phyloP scores from a whole-genome alignment of 1,284 basidiomycete genomes.

The Anthracocystis walkeri region DNA sequence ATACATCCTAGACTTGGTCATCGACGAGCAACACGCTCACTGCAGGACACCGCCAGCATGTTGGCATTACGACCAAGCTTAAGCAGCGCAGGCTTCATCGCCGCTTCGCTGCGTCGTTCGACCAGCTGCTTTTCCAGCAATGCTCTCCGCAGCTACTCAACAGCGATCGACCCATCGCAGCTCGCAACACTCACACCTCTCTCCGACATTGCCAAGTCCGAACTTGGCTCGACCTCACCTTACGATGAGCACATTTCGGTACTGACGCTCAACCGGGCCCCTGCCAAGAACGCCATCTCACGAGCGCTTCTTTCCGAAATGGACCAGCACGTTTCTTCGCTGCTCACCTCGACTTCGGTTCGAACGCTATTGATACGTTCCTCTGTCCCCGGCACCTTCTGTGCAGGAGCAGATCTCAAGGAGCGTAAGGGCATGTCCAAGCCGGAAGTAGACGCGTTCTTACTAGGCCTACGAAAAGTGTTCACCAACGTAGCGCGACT shows the following conservation, averaged over 20 bases:
- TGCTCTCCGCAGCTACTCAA: constrained; percentile 37
- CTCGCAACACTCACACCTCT: constrained; percentile 31
- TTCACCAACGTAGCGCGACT: constrained; percentile 81
- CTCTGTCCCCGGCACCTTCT: constrained; percentile 70
- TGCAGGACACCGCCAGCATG: constrained; percentile 14
- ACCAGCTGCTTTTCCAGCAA: constrained; percentile 1
- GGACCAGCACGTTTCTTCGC: constrained; percentile 79
- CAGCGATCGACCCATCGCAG: constrained; percentile 25
- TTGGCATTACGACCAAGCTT: constrained; percentile 18
- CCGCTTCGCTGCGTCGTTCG: constrained; percentile 11
- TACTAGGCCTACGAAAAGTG: constrained; percentile 80
- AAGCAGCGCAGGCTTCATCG: constrained; percentile 7
- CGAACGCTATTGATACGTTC: constrained; percentile 54
- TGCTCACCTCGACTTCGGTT: constrained; percentile 28
- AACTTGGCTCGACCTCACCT: constrained; percentile 19
- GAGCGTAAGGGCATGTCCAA: constrained; percentile 80
- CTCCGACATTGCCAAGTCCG: constrained; percentile 26
- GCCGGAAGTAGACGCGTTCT: constrained; percentile 79
- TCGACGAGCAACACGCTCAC: not conserved
- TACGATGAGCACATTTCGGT: constrained; percentile 67
- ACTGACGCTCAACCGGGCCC: constrained; percentile 79
- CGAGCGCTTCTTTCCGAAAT: constrained; percentile 75
- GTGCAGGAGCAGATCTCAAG: constrained; percentile 89
- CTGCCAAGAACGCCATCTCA: constrained; percentile 90
- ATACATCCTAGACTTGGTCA: no score